Percentiles rank a stretch among this genome's conserved stretches.
phyloP scores from a whole-genome alignment of 176 grass and related monocot genomes.

The Triticum monococcum region DNA sequence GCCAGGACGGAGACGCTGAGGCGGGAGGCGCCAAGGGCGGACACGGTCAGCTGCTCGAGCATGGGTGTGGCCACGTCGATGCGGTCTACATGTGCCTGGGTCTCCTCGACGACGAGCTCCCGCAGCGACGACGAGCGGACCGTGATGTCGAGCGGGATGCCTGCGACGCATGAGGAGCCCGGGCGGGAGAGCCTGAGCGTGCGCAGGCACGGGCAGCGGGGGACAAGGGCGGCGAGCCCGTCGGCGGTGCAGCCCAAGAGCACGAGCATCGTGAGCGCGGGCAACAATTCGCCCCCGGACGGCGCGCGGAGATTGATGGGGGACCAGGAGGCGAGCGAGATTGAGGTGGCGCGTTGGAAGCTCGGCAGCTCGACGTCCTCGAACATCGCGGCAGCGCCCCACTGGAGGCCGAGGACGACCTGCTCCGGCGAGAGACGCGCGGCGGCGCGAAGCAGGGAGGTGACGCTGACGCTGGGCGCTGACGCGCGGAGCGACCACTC shows the following conservation, averaged over 20 bases:
- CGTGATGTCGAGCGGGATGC: background rate
- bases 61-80: background rate
- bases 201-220: background rate
- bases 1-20: background rate
- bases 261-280: background rate
- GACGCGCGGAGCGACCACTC: no score
- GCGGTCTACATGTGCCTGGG: rapidly evolving
- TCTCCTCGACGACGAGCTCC: background rate
- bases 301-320: background rate
- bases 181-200: background rate
- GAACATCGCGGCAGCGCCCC: no score
- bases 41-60: background rate
- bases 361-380: no score
- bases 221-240: background rate
- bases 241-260: background rate
- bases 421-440: no score
- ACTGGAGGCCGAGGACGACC: no score
- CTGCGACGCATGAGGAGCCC: no score
- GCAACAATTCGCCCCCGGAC: no score
- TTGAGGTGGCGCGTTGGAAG: no score
- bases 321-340: background rate
- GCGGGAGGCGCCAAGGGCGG: rapidly evolving
- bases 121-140: background rate
- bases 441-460: no score
- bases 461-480: no score